Base-by-base conservation (phyloP, 2,329 filamentous ascomycete species). In the Neoascochyta sp. region DNA sequence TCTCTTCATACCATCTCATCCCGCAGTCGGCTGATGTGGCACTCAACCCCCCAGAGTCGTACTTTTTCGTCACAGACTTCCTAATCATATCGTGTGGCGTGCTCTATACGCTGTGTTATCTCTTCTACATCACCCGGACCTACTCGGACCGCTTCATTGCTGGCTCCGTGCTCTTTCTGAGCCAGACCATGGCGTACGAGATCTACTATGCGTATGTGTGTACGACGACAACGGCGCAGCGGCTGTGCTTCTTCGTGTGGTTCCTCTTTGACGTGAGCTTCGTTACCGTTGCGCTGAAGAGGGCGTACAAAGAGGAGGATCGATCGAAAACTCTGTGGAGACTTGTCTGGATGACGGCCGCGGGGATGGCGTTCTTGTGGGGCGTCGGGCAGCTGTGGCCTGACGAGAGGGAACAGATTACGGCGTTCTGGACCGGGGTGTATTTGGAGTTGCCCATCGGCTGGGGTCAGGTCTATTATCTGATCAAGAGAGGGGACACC, bases 1-100 rank as follows among this genome's bases (percentile, higher is more conserved):
- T 39, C 41, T 65, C 64, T 15, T 59, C 67, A 29, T 65, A 69
- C 47, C 63, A 75, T 11, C 64, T 73, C 2, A 66, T 77, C 2
- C 72, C 68, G 27, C 70, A 77, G 46, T 66, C 74, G 31, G 65
- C 67, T 12, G 71, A 75, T 42, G 50, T 64, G 1, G 57, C 53
- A 1, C 48, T 65, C 7, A 42, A 57, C 14, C 62, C 62, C 0
- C 63, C 60, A 9, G 52, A 65, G 38, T 60, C 55, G 34, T 66
- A 66, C 43, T 57, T 65, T 22, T 65, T 55, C 42, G 47, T 66
- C 9, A 63, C 64, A 34, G 62, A 66, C 47, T 62, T 62, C 28
- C 45, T 66, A 7, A 66, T 65, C 23, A 56, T 65, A 20, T 47
- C 56, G 5, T 66, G 63, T 23, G 62, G 61, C 27, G 43, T 64